Evolutionary conservation across 2,329 filamentous ascomycete genomes (phyloP), one percentile per base, ranked within the genome.

Genomic region (Blumeriella jaapii): DNA sequence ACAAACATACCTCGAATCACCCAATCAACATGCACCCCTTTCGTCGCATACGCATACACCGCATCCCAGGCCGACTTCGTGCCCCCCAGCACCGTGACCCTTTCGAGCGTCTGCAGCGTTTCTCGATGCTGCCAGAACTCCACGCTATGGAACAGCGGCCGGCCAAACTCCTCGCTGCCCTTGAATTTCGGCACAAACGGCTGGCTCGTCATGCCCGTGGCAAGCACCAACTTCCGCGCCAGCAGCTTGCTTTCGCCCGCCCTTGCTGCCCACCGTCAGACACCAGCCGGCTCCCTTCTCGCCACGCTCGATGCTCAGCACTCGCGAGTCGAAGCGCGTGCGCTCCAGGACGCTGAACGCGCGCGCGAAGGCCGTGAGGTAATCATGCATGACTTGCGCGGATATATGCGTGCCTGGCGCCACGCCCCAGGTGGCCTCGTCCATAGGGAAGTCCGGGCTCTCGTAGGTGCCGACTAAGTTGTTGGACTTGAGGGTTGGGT

Each of bases 401-500:
- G 74, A 67, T 30, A 82, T 71, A 50, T 80, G 74, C 34, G 76
- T 53, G 6, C 68, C 69, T 6, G 45, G 39, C 29, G 55, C 61
- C 25, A 72, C 55, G 1, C 61, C 61, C 46, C 69, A 76, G 0
- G 58, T 63, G 14, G 66, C 65, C 6, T 60, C 56, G 39, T 68
- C 63, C 74, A 87, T 78, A 12, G 79, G 78, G 41, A 82, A 83
- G 48, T 83, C 82, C 0, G 74, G 73, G 49, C 71, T 85, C 55
- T 87, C 78, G 46, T 78, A 83, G 0, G 73, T 79, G 2, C 81
- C 80, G 8, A 78, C 55, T 53, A 83, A 68, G 49, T 85, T 86
- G 57, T 89, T 87, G 33, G 71, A 75, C 48, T 75, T 80, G 30
- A 89, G 64, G 1, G 72, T 74, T 0, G 74, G 70, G 53, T 86